A percentile compares a stretch with the other conserved stretches of the same genome.
Conservation (phyloP, 1,139 yeast genomes). For the Candida albicans region DNA sequence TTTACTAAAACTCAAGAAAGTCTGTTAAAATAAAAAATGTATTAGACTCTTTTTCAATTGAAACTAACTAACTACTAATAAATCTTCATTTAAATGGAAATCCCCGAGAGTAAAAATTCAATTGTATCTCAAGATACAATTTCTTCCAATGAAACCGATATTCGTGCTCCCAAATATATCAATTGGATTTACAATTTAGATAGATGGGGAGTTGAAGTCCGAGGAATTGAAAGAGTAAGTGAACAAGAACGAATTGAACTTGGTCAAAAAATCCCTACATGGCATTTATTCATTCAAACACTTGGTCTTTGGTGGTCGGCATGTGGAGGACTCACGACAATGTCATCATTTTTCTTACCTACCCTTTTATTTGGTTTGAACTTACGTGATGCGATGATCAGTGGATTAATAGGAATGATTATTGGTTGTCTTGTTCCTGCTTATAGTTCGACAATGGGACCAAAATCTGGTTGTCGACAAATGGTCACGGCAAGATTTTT, state of each 20-base stretch:
- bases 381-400: conserved; percentile 28
- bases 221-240: conserved; percentile 32
- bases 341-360: conserved; percentile 40
- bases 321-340: conserved; percentile 41
- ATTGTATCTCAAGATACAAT: not conserved
- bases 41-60: too few relatives aligned
- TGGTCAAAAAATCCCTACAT: conserved; percentile 13
- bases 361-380: conserved; percentile 31
- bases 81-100: not conserved
- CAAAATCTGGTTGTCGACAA: conserved; percentile 43
- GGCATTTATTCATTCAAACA: conserved; percentile 54
- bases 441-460: conserved; percentile 41
- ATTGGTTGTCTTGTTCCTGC: conserved; percentile 43
- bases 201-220: conserved; percentile 28
- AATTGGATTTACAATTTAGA: conserved; percentile 23
- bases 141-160: not conserved
- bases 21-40: too few relatives aligned
- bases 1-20: too few relatives aligned
- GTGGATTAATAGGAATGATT: conserved; percentile 32
- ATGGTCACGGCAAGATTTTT: conserved; percentile 41
- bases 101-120: not conserved
- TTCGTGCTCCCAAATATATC: conserved; percentile 10
- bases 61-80: too few relatives aligned
- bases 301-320: conserved; percentile 53
- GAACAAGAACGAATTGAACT: conserved; percentile 24